A percentile compares a stretch with the other conserved stretches of the same genome.
phyloP scores from a whole-genome alignment of 2,329 filamentous ascomycete genomes.

The Phyllosticta citriasiana region DNA sequence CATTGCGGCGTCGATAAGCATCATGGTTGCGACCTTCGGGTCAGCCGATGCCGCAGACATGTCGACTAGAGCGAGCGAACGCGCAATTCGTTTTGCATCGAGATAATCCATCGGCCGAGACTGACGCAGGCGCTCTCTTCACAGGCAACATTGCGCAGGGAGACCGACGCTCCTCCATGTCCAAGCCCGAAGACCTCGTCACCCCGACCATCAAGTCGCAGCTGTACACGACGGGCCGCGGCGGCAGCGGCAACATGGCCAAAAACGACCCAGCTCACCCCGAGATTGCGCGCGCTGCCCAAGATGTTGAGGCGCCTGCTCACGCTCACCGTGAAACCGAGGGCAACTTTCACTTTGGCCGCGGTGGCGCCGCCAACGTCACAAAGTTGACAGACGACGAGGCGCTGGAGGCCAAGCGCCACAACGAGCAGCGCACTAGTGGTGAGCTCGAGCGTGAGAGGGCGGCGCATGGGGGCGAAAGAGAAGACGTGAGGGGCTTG shows the following conservation, averaged over 20 bases:
- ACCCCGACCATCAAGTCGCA: slow-evolving; percentile 76
- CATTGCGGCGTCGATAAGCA: background rate
- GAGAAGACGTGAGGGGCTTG: slow-evolving; percentile 27
- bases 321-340: slow-evolving; percentile 39
- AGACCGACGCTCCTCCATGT: slow-evolving; percentile 20
- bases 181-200: slow-evolving; percentile 49
- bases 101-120: background rate
- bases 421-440: slow-evolving; percentile 25
- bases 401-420: slow-evolving; percentile 22
- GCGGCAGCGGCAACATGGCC: slow-evolving; percentile 82
- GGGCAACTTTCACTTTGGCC: slow-evolving; percentile 56
- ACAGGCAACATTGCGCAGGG: slow-evolving; percentile 38
- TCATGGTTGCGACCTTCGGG: background rate
- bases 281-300: slow-evolving; percentile 61
- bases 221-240: slow-evolving; percentile 83
- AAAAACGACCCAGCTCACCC: slow-evolving; percentile 58
- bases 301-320: slow-evolving; percentile 60
- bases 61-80: background rate
- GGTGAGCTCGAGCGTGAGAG: slow-evolving; percentile 24
- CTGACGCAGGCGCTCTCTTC: background rate
- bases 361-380: slow-evolving; percentile 69
- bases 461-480: slow-evolving; percentile 31
- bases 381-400: slow-evolving; percentile 30
- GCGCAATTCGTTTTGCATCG: background rate
- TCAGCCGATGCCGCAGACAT: background rate